Percentiles rank a stretch among this genome's conserved stretches.
These are phyloP conservation scores for Aegle marmelos DNA, from an alignment of 345 rosid species.

Conservation along the genomic window DNA sequence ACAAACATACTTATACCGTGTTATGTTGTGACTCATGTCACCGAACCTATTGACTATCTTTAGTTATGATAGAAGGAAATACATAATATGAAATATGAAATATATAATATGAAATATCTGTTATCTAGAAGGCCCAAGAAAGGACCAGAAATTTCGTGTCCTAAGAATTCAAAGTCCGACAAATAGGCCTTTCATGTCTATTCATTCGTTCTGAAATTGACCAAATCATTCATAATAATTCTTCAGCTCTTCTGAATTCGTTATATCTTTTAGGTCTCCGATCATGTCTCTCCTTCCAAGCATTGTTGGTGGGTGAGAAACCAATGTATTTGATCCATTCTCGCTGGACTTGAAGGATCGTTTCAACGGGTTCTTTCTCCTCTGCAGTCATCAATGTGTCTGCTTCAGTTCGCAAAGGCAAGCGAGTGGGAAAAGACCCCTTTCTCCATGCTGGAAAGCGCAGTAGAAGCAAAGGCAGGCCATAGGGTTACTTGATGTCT, in stretches of 20 bases:
- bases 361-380: conserved; percentile 11
- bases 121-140: not conserved
- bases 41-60: too few species aligned
- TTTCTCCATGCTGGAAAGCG: too few species aligned
- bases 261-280: not conserved
- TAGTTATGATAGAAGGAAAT: too few species aligned
- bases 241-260: not conserved
- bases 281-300: conserved; percentile 38
- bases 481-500: too few species aligned
- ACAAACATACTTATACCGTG: too few species aligned
- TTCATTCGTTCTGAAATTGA: not conserved
- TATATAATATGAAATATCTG: too few species aligned
- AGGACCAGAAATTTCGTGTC: not conserved
- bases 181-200: not conserved
- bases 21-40: too few species aligned
- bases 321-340: conserved; percentile 33
- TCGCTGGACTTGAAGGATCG: conserved; percentile 28
- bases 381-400: conserved; percentile 7
- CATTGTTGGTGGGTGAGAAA: conserved; percentile 29
- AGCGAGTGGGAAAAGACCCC: conserved; percentile 45
- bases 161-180: not conserved
- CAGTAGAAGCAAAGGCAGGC: too few species aligned
- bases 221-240: not conserved
- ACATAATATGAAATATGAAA: too few species aligned
- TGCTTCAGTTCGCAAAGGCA: conserved; percentile 17